Base-by-base conservation (phyloP, 2,329 filamentous ascomycete genomes). In the Microdochium paspali region DNA sequence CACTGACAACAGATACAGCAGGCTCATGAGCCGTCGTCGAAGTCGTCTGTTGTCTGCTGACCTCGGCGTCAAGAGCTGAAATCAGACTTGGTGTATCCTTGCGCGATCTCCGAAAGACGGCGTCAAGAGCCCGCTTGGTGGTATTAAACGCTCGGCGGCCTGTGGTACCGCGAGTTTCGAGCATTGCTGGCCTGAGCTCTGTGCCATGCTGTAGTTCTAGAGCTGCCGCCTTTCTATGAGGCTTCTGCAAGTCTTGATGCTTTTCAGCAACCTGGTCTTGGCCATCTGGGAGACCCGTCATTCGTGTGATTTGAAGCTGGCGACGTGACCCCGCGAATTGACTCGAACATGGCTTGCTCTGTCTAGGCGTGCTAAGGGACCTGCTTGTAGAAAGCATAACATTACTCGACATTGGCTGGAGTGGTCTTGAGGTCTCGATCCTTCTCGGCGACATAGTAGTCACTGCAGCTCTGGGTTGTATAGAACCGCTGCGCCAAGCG, bases 401-500 rank as follows among this genome's bases (percentile, higher is more conserved):
- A 46, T 56, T 58, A 9, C 51, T 46, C n/a, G 55, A 57, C 10
- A 66, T 44, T 28, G 56, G 53, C 24, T 54, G 54, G 24, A 62
- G 56, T 6, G 53, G 51, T 18, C 42, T 48, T 7, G 52, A 40
- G 15, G 44, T 28, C 21, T 53, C 43, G 3, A 46, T 42, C 30
- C 31, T 47, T 9, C 30, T 59, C 61, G 30, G 57, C 54, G 35
- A 52, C 49, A 28, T 52, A 57, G 59, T 49, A 25, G 59, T 59
- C 46, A 60, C 53, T 10, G 67, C 53, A 20, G 55, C 60, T 24
- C 66, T 67, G 43, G 71, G 74, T 25, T 64, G 63, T 15, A 80
- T 78, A 18, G 62, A 68, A 3, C 77, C 77, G n/a, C 58, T 60
- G 54, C 65, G 77, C 81, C 81, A 85, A 46, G 74, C 65, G 31